Conservation (phyloP, 2,329 filamentous ascomycete genomes). For the Botrytis hyacinthi region DNA sequence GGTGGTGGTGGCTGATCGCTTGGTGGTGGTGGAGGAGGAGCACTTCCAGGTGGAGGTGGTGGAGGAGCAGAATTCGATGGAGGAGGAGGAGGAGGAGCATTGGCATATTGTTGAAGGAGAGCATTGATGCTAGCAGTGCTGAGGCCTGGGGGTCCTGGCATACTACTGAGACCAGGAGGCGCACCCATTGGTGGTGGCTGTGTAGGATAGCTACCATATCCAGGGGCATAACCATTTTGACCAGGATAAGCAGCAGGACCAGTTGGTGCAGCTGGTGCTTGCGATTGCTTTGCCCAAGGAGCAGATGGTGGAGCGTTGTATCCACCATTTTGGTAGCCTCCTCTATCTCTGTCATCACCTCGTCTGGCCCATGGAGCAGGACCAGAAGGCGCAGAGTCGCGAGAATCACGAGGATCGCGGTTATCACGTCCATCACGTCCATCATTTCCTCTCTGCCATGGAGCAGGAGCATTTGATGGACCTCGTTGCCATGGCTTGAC, state of each 20-base stretch:
- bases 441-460: slow-evolving; percentile 58
- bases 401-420: slow-evolving; percentile 39
- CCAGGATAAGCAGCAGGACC: slow-evolving; percentile 38
- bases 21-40: slow-evolving; percentile 63
- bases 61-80: slow-evolving; percentile 42
- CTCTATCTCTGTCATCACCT: slow-evolving; percentile 43
- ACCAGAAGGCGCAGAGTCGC: slow-evolving; percentile 40
- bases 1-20: slow-evolving; percentile 31
- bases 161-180: slow-evolving; percentile 37
- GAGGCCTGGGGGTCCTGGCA: slow-evolving; percentile 46
- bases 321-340: slow-evolving; percentile 47
- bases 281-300: slow-evolving; percentile 40
- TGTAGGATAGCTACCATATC: slow-evolving; percentile 41
- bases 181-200: slow-evolving; percentile 46
- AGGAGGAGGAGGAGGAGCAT: slow-evolving; percentile 52
- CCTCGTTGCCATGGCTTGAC: slow-evolving; percentile 86
- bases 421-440: slow-evolving; percentile 39
- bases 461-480: slow-evolving; percentile 78
- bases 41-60: slow-evolving; percentile 51
- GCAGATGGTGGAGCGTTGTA: slow-evolving; percentile 50
- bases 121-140: slow-evolving; percentile 59
- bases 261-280: slow-evolving; percentile 41
- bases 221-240: slow-evolving; percentile 48
- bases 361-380: slow-evolving; percentile 64
- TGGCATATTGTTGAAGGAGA: slow-evolving; percentile 61